These are phyloP conservation scores for Phaeosphaeria sp. DNA, from an alignment of 2,329 filamentous ascomycete species.

Conservation along the genomic window DNA sequence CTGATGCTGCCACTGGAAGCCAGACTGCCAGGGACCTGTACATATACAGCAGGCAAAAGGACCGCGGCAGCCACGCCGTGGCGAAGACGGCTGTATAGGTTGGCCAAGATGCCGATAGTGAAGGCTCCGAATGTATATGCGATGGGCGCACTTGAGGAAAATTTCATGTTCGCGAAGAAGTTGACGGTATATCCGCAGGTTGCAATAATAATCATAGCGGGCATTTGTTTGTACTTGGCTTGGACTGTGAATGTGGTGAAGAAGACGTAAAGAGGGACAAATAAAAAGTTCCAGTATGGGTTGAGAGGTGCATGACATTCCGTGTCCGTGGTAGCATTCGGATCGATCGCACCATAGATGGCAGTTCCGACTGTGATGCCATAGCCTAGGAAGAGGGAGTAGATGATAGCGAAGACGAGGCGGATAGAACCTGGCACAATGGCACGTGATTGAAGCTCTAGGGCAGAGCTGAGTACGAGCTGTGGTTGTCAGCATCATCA, in stretches of 20 bases:
- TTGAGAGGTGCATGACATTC: constrained; percentile 54
- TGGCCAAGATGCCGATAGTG: constrained; percentile 76
- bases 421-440: constrained; percentile 58
- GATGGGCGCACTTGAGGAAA: constrained; percentile 73
- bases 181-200: constrained; percentile 77
- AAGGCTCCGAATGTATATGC: constrained; percentile 79
- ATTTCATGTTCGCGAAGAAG: constrained; percentile 72
- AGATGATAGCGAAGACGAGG: constrained; percentile 60
- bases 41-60: constrained; percentile 40
- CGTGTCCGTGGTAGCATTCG: constrained; percentile 52
- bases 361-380: constrained; percentile 59
- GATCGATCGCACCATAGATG: constrained; percentile 55
- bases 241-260: constrained; percentile 77
- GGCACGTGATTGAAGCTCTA: constrained; percentile 55
- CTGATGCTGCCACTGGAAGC: constrained; percentile 40
- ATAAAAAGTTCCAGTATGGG: constrained; percentile 68
- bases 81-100: constrained; percentile 74
- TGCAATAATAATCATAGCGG: constrained; percentile 76
- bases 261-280: constrained; percentile 77
- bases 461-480: constrained; percentile 54
- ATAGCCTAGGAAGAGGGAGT: constrained; percentile 59
- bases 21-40: constrained; percentile 42
- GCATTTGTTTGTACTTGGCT: constrained; percentile 78
- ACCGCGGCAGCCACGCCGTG: constrained; percentile 54
- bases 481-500: not conserved